A percentile compares a stretch with the other conserved stretches of the same genome.
These are phyloP conservation scores for Epichloe festucae DNA, from an alignment of 2,329 filamentous ascomycete species.

Conservation along the genomic window DNA sequence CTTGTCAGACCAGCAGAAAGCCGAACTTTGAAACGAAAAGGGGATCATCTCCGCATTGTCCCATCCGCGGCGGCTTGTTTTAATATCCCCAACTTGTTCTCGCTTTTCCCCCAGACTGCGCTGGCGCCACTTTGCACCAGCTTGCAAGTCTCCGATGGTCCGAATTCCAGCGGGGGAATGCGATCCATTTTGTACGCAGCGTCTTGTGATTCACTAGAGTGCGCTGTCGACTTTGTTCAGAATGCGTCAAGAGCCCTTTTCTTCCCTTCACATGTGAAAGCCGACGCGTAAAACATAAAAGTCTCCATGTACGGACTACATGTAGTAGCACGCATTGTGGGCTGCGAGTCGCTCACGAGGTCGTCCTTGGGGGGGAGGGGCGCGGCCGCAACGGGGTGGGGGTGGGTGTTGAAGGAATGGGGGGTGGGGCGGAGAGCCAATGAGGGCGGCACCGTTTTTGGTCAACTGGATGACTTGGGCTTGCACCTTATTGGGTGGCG, in stretches of 20 bases:
- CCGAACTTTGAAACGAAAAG: too few relatives aligned
- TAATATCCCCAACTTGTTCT: too few relatives aligned
- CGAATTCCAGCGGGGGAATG: background rate
- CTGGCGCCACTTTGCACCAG: background rate
- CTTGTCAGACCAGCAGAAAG: background rate
- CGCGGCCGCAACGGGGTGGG: background rate
- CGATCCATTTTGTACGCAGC: background rate
- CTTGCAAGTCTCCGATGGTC: too few relatives aligned
- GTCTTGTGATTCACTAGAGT: background rate
- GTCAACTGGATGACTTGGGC: conserved; percentile 2
- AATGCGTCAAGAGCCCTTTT: too few relatives aligned
- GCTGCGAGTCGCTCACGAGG: background rate
- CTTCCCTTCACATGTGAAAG: conserved; percentile 3
- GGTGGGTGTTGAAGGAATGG: background rate
- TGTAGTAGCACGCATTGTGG: background rate
- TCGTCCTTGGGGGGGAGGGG: background rate
- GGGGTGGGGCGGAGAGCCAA: background rate
- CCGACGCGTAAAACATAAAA: background rate
- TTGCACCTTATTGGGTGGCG: background rate
- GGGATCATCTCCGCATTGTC: background rate
- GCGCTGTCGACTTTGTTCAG: too few relatives aligned
- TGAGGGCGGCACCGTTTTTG: background rate
- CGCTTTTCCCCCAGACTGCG: background rate
- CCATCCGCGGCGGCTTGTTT: too few relatives aligned
- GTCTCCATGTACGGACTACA: background rate